Evolutionary conservation across 306 rosid genomes (phyloP), one percentile per base, ranked within the genome.

Genomic region (Boehmeria nivea): DNA sequence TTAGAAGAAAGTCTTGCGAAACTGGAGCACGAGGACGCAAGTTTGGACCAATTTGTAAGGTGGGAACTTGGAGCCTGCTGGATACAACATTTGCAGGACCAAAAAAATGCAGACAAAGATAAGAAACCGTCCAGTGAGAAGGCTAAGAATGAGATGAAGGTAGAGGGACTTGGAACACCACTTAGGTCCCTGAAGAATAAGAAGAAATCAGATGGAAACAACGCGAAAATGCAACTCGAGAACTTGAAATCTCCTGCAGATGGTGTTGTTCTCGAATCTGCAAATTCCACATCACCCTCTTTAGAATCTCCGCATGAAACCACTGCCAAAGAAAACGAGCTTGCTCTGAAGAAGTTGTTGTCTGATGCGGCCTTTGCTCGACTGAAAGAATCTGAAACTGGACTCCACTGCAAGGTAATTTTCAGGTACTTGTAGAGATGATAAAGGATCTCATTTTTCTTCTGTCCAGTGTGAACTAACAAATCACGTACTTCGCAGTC

Each of bases 31-130:
- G 94, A 91, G 80, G 85, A 82, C 58, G 21, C 27, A 15, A 63
- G 44, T 54, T 69, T 57, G 46, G 90, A 82, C 66, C 68, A 69
- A 56, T 83, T 80, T 71, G 81, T 91, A 54, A 80, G 98, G 76
- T 91, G 98, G 98, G 98, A 91, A 78, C 95, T 91, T 60, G 98
- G 98, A 66, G 98, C 98, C 49, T 91, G 96, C 78, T 91, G 98
- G 98, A 83, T 91, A 70, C 98, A 91, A 57, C 98, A 91, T 78
- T 80, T 91, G 83, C 95, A 87, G 63, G 98, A 91, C 79, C 96
- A 87, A 67, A 87, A 78, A 78, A 91, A 69, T 72, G 28, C 93
- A 18, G 87, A 78, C 21, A 90, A 87, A 62, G 98, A 87, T 68
- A 91, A 82, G 80, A 87, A 87, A 72, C 72, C 83, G 20, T 69